Evolutionary conservation across 1,284 basidiomycete genomes (phyloP).

Genomic region (Naganishia sp.): DNA sequence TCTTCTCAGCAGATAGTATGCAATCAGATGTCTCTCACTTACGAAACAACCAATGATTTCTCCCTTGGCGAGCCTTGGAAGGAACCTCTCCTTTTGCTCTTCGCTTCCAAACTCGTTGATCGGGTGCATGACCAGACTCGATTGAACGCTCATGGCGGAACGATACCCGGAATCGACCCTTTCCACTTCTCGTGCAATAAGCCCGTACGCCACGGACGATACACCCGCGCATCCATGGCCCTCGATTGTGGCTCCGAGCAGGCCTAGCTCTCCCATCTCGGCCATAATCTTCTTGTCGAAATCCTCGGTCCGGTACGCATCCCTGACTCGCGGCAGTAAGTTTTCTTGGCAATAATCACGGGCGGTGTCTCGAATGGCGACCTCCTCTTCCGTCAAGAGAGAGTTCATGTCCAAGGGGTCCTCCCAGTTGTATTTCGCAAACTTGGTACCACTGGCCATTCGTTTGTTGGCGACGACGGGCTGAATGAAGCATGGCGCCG

Average conservation of each 20-base stretch:
- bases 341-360: conserved; percentile 81
- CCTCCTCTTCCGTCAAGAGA: conserved; percentile 84
- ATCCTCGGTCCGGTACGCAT: conserved; percentile 87
- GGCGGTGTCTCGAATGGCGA: conserved; percentile 82
- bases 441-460: conserved; percentile 27
- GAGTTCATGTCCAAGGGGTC: conserved; percentile 76
- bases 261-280: conserved; percentile 88
- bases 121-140: conserved; percentile 87
- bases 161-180: conserved; percentile 95
- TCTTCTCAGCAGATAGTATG: neutral
- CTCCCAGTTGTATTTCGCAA: conserved; percentile 52
- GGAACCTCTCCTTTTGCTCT: conserved; percentile 85
- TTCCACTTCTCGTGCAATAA: conserved; percentile 92
- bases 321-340: conserved; percentile 76
- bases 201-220: conserved; percentile 85
- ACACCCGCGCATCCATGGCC: conserved; percentile 96
- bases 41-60: conserved; percentile 92
- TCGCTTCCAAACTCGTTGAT: conserved; percentile 90
- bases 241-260: conserved; percentile 86
- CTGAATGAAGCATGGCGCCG: conserved; percentile 16
- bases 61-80: conserved; percentile 81
- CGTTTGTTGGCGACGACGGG: conserved; percentile 22
- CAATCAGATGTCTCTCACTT: conserved; percentile 45
- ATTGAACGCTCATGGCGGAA: conserved; percentile 93
- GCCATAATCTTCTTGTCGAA: conserved; percentile 77